These are phyloP conservation scores for Babesia bovis DNA, from an alignment of 169 alveolate species.

Conservation along the genomic window DNA sequence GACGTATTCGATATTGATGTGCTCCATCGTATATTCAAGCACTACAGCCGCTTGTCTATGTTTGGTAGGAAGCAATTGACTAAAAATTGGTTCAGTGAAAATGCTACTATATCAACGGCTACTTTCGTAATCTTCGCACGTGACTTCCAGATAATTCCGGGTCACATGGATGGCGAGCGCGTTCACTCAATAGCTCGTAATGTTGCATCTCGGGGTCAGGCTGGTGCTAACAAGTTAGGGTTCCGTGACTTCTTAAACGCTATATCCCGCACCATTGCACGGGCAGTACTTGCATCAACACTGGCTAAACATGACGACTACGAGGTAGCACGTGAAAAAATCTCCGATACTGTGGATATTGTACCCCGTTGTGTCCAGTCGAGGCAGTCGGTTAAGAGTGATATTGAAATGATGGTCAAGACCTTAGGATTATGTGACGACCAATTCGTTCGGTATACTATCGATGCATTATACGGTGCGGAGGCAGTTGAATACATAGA, in stretches of 20 bases:
- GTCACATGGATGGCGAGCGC: constrained; percentile 60
- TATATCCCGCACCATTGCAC: constrained; percentile 34
- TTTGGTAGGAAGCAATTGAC: constrained; percentile 29
- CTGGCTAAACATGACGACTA: constrained; percentile 44
- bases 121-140: constrained; percentile 71
- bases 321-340: constrained; percentile 15
- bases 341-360: not conserved
- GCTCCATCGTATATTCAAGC: constrained; percentile 48
- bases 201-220: constrained; percentile 14
- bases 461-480: constrained; percentile 64
- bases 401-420: constrained; percentile 33
- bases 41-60: constrained; percentile 63
- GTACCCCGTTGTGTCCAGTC: constrained; percentile 53
- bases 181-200: constrained; percentile 46
- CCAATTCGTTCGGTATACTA: constrained; percentile 27
- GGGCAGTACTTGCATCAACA: constrained; percentile 34
- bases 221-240: constrained; percentile 29
- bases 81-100: constrained; percentile 17
- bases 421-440: constrained; percentile 46
- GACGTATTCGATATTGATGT: constrained; percentile 29
- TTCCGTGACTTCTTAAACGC: constrained; percentile 62
- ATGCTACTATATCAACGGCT: constrained; percentile 58
- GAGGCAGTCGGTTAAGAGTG: constrained; percentile 50
- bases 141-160: constrained; percentile 76
- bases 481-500: constrained; percentile 46